phyloP scores from a whole-genome alignment of 2,329 filamentous ascomycete genomes.

The Sporothrix variecibatus region DNA sequence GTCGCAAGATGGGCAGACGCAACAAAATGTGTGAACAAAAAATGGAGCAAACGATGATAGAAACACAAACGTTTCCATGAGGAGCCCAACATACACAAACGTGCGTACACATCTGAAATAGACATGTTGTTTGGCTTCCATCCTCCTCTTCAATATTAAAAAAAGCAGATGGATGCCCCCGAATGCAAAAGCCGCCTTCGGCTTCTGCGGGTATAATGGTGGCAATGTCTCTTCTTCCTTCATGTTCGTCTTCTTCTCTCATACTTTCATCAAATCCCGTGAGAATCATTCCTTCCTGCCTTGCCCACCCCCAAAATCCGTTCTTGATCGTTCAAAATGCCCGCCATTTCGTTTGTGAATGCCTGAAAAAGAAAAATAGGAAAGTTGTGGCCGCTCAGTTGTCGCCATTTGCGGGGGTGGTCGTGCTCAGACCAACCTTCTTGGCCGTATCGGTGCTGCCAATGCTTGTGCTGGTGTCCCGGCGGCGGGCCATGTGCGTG shows the following conservation, averaged over 20 bases:
- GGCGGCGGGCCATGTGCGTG: slow-evolving; percentile 43
- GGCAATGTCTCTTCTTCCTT: background rate
- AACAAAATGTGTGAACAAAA: background rate
- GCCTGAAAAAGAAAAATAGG: background rate
- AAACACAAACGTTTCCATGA: background rate
- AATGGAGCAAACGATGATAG: background rate
- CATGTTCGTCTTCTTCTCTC: background rate
- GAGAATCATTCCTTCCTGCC: background rate
- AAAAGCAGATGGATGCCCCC: background rate
- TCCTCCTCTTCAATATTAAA: background rate
- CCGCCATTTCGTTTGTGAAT: background rate
- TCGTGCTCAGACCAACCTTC: slow-evolving; percentile 45
- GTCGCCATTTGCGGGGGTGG: background rate
- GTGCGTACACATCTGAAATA: background rate
- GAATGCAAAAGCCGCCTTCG: background rate
- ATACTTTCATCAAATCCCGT: background rate
- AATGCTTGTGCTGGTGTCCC: slow-evolving; percentile 62
- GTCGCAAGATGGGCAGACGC: background rate
- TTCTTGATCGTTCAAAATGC: background rate
- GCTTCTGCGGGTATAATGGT: slow-evolving; percentile 8
- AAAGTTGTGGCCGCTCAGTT: background rate
- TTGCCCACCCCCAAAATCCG: background rate
- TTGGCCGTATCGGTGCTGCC: slow-evolving; percentile 66
- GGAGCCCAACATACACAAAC: background rate
- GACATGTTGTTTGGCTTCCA: background rate